Conservation (phyloP, 345 rosid genomes). For the Euphorbia lathyris region DNA sequence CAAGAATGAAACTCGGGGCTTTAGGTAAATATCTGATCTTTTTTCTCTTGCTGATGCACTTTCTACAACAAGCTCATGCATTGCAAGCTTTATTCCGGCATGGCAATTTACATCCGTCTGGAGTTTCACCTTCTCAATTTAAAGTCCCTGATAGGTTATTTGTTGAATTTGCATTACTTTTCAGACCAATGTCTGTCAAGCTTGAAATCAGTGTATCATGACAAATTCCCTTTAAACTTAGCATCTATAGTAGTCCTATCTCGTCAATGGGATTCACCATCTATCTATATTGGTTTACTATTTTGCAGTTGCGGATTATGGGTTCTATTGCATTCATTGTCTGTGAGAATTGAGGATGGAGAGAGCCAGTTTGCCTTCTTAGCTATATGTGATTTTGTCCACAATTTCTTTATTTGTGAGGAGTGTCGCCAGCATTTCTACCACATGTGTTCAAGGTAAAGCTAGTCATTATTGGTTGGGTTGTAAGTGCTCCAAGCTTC, state of each 20-base stretch:
- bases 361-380: conserved; percentile 85
- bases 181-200: background rate
- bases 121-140: background rate
- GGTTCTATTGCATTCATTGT: conserved; percentile 92
- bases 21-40: conserved; percentile 52
- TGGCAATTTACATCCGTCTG: background rate
- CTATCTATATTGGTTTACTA: background rate
- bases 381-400: conserved; percentile 77
- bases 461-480: background rate
- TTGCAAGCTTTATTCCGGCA: background rate
- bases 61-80: background rate
- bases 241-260: background rate
- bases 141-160: background rate
- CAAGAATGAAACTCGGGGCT: conserved; percentile 89
- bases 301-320: conserved; percentile 90
- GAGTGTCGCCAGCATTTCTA: conserved; percentile 94
- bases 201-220: background rate
- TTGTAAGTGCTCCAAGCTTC: background rate
- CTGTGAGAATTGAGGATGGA: conserved; percentile 79
- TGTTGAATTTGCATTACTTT: background rate
- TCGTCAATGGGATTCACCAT: background rate
- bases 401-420: conserved; percentile 86
- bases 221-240: background rate
- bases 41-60: background rate
- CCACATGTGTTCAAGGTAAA: conserved; percentile 87